A percentile compares a stretch with the other conserved stretches of the same genome.
Conservation (phyloP, 2,329 filamentous ascomycete species). For the Trichoderma atrobrunneum region DNA sequence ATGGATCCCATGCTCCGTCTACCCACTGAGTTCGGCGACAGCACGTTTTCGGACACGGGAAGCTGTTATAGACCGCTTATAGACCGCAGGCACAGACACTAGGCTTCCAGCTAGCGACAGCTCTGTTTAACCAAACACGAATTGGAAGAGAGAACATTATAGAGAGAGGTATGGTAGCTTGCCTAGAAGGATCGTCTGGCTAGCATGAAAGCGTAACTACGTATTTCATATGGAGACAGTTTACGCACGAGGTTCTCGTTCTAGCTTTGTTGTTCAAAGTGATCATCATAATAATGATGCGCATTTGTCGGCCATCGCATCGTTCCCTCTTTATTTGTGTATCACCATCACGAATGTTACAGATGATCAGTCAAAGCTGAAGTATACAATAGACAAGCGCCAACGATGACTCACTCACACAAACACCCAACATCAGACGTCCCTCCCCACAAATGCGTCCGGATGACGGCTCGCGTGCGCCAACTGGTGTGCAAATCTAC, state of each 20-base stretch:
- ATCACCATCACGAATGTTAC: not conserved
- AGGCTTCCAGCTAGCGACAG: not conserved
- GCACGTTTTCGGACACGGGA: not conserved
- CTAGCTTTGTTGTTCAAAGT: not conserved
- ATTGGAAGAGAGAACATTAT: not conserved
- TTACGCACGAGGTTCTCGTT: not conserved
- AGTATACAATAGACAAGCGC: not conserved
- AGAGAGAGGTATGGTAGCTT: not conserved
- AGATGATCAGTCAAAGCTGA: not conserved
- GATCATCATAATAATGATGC: not conserved
- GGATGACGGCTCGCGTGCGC: not conserved
- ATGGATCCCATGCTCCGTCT: not conserved
- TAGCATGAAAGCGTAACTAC: too few species aligned
- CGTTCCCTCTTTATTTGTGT: not conserved
- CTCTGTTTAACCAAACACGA: not conserved
- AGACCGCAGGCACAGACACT: not conserved
- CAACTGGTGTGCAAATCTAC: not conserved
- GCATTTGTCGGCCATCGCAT: not conserved
- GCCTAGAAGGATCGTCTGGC: not conserved
- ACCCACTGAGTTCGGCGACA: not conserved
- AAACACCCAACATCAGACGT: not conserved
- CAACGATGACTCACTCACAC: not conserved
- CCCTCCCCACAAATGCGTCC: not conserved
- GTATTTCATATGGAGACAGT: not conserved
- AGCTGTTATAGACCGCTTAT: not conserved